Evolutionary conservation across 2,329 filamentous ascomycete genomes (phyloP).

Genomic region (Botrytis aclada): DNA sequence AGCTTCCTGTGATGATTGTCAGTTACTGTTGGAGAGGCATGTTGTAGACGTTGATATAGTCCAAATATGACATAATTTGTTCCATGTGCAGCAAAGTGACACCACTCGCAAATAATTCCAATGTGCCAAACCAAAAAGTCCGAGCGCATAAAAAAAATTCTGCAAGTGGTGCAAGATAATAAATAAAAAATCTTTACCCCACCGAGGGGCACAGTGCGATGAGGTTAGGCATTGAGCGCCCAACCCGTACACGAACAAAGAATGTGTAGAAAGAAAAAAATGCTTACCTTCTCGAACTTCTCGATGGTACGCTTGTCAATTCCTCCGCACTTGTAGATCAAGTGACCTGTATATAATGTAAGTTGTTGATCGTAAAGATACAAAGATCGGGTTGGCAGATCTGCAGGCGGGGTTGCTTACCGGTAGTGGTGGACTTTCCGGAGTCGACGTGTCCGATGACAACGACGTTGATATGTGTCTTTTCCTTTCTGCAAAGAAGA

Average conservation of each 20-base stretch:
- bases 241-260: constrained; percentile 22
- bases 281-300: constrained; percentile 99
- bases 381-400: neutral
- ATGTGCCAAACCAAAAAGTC: constrained; percentile 17
- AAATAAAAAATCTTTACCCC: constrained; percentile 7
- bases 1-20: constrained; percentile 68
- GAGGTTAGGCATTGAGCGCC: neutral
- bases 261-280: constrained; percentile 30
- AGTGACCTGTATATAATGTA: constrained; percentile 61
- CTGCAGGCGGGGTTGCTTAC: constrained; percentile 51
- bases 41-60: constrained; percentile 5
- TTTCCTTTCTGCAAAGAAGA: constrained; percentile 72
- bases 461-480: constrained; percentile 96
- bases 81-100: too few species aligned
- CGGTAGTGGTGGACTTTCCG: constrained; percentile 95
- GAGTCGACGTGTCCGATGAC: constrained; percentile 99
- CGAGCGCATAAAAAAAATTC: neutral
- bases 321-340: constrained; percentile 99
- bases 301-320: constrained; percentile 99
- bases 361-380: constrained; percentile 18
- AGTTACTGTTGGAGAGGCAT: constrained; percentile 19
- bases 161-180: neutral
- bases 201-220: constrained; percentile 13
- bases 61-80: neutral
- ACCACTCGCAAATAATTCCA: neutral